Base-by-base conservation (phyloP, 371 early-diverging fungal genomes). In the Haplosporangium sp. region DNA sequence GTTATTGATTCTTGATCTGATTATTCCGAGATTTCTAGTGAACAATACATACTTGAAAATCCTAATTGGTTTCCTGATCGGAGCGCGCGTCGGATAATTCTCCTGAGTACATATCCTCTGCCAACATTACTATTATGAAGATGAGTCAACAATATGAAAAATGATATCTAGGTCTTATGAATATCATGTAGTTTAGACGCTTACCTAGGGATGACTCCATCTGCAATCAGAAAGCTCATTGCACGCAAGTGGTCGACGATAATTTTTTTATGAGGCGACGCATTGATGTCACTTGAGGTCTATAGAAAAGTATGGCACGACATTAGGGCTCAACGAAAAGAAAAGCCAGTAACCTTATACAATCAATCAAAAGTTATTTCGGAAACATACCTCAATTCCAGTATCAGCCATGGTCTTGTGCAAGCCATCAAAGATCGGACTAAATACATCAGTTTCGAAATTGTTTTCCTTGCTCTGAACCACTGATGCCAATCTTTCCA, bases 181-280 rank as follows among this genome's bases (percentile, higher is more conserved):
- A 27, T 27, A 27, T 27, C 27, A 27, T 27, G 27, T 27, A 27
- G 27, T 27, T 27, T 27, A 27, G 0, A 27, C 1, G 27, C 27
- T 27, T 84, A 90, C 88, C 89, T 87, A 44, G 95, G 95, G n/a
- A 89, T 86, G 6, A 94, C 92, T 35, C 95, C 95, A 59, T 94
- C 94, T 7, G 90, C 85, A 40, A 94, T 91, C 63, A 94, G 76
- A 38, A 94, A 93, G 35, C 89, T 87, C 86, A 90, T 90, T 47
- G 94, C 87, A 19, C 93, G 86, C 37, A 93, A 77, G 55, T 94
- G 95, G 70, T 94, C 95, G 0, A 93, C 93, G 50, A 94, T 87
- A 13, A 94, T 92, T 60, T 91, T 89, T 72, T 91, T 87, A 64
- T 91, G 81, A 39, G 81, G 81, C 0, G 81, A 70, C 13, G 74